Base-by-base conservation (phyloP, 148 eudicot species). In the Camellia japonica region DNA sequence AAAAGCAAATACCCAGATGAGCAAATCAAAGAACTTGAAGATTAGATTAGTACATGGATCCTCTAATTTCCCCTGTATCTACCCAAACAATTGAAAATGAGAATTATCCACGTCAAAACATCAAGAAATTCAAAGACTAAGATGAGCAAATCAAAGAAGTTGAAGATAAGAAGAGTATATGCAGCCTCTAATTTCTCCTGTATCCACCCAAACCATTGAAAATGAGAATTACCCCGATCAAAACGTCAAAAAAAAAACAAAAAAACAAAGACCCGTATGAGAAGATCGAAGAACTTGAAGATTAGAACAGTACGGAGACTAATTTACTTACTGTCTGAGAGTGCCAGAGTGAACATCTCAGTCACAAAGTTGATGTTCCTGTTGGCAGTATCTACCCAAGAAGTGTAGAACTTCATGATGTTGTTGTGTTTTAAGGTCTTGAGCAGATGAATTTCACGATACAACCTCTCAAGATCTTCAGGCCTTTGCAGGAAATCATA, bases 271-370 rank as follows among this genome's bases (percentile, higher is more conserved):
- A 52, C 41, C 74, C 74, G 44, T 10, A 20, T 20, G 73, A 42
- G 42, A 23, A 42, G 41, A 18, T 68, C 47, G n/a, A 19, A 13
- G 14, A 18, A 47, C 10, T 58, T 16, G 43, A 46, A 16, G 23
- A 52, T 49, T 73, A 23, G 16, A 54, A 54, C 38, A 2, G 19
- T 19, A 73, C 2, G 41, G 76, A 30, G 20, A 7, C 41, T 55
- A 30, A 15, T 73, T 54, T 41, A 83, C 89, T 85, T 83, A 89
- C 91, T 89, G 91, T 82, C 89, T 87, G 23, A 89, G 87, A 56
- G 89, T 89, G 38, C 91, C 91, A 72, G 89, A 89, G 91, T 89
- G 85, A 89, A 89, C 88, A 87, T 80, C 55, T 89, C 91, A 20
- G 91, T 89, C 41, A 89, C 85, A 59, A 89, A 85, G 70, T 89